phyloP scores from a whole-genome alignment of 1,139 yeast species.

The Pichia sp. region DNA sequence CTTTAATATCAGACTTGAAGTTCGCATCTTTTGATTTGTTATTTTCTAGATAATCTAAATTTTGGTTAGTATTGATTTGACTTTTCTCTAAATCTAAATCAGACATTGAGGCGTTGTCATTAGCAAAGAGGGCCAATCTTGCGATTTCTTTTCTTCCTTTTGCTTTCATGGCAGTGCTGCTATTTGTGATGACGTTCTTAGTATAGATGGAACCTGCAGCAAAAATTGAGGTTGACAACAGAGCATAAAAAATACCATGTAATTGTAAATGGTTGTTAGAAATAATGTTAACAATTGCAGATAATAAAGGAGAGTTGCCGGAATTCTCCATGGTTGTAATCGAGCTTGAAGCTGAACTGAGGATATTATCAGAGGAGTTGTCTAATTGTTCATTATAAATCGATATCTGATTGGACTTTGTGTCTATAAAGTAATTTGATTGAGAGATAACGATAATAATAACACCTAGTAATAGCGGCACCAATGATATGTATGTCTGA shows the following conservation, averaged over 20 bases:
- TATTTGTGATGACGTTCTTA: conserved; percentile 54
- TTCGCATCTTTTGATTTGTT: neutral
- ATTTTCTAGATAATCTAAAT: neutral
- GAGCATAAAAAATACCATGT: conserved; percentile 49
- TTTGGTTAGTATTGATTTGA: neutral
- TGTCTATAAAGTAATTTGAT: conserved; percentile 11
- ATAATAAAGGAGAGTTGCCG: neutral
- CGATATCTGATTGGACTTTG: conserved; percentile 5
- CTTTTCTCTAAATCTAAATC: conserved; percentile 14
- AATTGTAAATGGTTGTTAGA: conserved; percentile 11
- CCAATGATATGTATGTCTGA: conserved; percentile 69
- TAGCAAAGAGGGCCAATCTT: conserved; percentile 12
- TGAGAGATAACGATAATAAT: conserved; percentile 61
- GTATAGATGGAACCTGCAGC: conserved; percentile 91
- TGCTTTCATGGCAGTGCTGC: conserved; percentile 1
- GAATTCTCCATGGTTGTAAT: neutral
- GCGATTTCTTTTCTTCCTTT: conserved; percentile 15
- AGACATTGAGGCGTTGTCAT: neutral
- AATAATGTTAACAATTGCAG: neutral
- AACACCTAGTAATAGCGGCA: conserved; percentile 79
- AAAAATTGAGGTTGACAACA: conserved; percentile 75
- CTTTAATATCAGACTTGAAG: neutral
- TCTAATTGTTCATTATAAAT: conserved; percentile 13
- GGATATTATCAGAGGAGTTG: neutral
- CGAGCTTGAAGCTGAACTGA: neutral